A percentile compares a stretch with the other conserved stretches of the same genome.
Conservation (phyloP, 2,329 filamentous ascomycete species). For the Fusarium sp. region DNA sequence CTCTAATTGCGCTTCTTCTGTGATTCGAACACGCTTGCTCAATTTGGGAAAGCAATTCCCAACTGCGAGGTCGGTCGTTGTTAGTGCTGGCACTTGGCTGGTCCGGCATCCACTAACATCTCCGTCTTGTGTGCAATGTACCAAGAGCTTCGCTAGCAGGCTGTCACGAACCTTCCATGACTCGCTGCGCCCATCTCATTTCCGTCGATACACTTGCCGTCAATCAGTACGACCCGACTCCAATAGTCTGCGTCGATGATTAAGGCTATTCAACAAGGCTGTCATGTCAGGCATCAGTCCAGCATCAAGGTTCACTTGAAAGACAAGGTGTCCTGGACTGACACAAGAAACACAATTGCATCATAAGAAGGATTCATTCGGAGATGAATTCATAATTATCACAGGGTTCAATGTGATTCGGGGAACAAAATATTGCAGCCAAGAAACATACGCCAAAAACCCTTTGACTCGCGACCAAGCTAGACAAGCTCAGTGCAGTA, state of each 20-base stretch:
- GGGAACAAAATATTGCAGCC: background rate
- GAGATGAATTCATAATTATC: slow-evolving; percentile 13
- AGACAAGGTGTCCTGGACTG: background rate
- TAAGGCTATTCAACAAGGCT: slow-evolving; percentile 25
- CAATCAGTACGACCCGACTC: slow-evolving; percentile 18
- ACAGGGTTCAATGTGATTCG: background rate
- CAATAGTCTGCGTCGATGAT: slow-evolving; percentile 28
- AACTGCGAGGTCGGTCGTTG: slow-evolving; percentile 18
- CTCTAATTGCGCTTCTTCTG: background rate
- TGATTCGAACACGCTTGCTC: background rate
- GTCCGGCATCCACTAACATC: slow-evolving; percentile 35
- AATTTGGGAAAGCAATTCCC: slow-evolving; percentile 1
- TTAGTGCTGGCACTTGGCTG: slow-evolving; percentile 30
- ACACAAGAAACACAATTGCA: slow-evolving; percentile 1
- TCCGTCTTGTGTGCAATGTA: slow-evolving; percentile 28
- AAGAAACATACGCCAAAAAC: slow-evolving; percentile 8
- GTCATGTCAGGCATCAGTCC: background rate
- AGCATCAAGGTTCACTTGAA: background rate
- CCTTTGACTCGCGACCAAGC: slow-evolving; percentile 25
- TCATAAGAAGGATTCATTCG: background rate
- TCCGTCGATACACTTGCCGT: slow-evolving; percentile 30
- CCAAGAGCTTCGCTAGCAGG: slow-evolving; percentile 19
- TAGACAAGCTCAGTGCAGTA: slow-evolving; percentile 25
- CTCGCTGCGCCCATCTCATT: slow-evolving; percentile 38
- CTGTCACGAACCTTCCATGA: slow-evolving; percentile 37